Percentiles rank a stretch among this genome's conserved stretches.
These are phyloP conservation scores for Cordyceps farinosa DNA, from an alignment of 2,329 filamentous ascomycete genomes.

Conservation along the genomic window DNA sequence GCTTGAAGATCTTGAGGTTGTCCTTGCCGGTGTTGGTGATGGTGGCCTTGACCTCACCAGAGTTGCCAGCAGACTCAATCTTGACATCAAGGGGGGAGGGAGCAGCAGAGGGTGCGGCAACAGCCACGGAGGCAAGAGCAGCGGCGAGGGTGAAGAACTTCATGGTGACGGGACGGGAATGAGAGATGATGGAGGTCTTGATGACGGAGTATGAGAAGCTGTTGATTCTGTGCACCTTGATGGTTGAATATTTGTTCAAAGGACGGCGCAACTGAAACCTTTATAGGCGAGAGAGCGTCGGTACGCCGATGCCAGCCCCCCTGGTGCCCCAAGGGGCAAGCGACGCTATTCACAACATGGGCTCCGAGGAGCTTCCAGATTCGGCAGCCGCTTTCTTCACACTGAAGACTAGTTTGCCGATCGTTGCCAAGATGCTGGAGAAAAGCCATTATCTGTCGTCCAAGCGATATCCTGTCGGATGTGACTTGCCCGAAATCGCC, in stretches of 20 bases:
- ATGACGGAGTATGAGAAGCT: not conserved
- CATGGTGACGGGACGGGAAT: constrained; percentile 29
- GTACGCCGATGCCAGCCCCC: not conserved
- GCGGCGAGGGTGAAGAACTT: constrained; percentile 35
- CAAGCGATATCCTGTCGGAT: not conserved
- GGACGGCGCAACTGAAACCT: not conserved
- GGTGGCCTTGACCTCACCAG: constrained; percentile 42
- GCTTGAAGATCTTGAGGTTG: constrained; percentile 45
- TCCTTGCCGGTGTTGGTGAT: constrained; percentile 46
- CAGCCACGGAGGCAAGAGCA: constrained; percentile 33
- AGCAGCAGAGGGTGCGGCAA: constrained; percentile 30
- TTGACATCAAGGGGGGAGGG: constrained; percentile 33
- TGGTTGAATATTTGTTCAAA: not conserved
- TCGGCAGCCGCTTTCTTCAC: not conserved
- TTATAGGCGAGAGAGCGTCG: not conserved
- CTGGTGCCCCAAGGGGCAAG: not conserved
- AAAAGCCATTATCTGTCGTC: not conserved
- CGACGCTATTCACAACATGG: constrained; percentile 7
- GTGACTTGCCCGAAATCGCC: constrained; percentile 15
- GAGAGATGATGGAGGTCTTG: not conserved
- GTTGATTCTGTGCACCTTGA: constrained; percentile 4
- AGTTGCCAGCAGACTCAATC: constrained; percentile 42
- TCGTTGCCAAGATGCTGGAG: not conserved
- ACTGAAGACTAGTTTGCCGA: not conserved
- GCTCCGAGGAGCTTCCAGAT: not conserved